phyloP scores from a whole-genome alignment of 1,284 basidiomycete species.

The Nidula niveotomentosa region DNA sequence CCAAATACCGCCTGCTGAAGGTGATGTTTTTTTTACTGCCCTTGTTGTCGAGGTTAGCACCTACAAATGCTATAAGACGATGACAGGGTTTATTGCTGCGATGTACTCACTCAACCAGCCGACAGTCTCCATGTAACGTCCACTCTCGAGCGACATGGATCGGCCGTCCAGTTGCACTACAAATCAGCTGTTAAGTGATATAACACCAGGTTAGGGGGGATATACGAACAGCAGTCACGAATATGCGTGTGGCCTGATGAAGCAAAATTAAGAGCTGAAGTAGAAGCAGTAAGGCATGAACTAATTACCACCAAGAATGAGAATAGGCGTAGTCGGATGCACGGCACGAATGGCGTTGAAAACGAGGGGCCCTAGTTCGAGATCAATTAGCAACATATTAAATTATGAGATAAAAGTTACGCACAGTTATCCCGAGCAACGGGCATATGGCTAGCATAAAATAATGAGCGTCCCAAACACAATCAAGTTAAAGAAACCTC shows the following conservation, averaged over 20 bases:
- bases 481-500: conserved; percentile 15
- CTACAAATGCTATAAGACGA: conserved; percentile 22
- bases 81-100: background rate
- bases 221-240: conserved; percentile 65
- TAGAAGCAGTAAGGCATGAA: background rate
- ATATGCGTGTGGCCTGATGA: conserved; percentile 70
- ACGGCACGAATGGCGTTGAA: conserved; percentile 73
- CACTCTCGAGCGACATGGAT: conserved; percentile 76
- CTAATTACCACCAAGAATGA: conserved; percentile 70
- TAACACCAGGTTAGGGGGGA: background rate
- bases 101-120: conserved; percentile 63
- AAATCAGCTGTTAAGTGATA: background rate
- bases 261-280: conserved; percentile 1
- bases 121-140: conserved; percentile 87
- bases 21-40: conserved; percentile 48
- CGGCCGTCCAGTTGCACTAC: conserved; percentile 61
- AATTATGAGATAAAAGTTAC: background rate
- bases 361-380: conserved; percentile 61
- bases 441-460: conserved; percentile 58
- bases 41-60: conserved; percentile 46
- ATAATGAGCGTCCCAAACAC: conserved; percentile 19
- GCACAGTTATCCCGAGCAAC: conserved; percentile 58
- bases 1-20: conserved; percentile 71
- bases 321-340: conserved; percentile 74
- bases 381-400: conserved; percentile 8